These are phyloP conservation scores for Ascochyta rabiei DNA, from an alignment of 2,329 filamentous ascomycete genomes.

Conservation along the genomic window DNA sequence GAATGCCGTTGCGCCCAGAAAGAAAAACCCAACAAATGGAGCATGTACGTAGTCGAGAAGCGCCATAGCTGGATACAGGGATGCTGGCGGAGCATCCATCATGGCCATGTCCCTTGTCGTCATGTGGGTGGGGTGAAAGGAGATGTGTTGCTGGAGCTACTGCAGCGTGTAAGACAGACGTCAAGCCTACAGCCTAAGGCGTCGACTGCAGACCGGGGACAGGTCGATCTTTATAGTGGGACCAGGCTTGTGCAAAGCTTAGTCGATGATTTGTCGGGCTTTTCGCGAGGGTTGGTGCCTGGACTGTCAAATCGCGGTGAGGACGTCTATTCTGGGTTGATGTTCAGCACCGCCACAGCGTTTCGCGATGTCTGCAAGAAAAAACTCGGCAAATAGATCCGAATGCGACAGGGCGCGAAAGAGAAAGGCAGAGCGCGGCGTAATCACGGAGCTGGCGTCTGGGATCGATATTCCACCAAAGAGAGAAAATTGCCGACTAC, in stretches of 20 bases:
- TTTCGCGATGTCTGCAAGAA: constrained; percentile 1
- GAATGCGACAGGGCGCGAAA: neutral
- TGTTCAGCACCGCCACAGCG: constrained; percentile 8
- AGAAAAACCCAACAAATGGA: constrained; percentile 40
- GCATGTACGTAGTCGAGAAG: constrained; percentile 44
- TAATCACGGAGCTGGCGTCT: neutral
- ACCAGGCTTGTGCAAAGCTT: neutral
- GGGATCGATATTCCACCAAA: neutral
- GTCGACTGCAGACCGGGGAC: neutral
- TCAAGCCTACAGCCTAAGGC: neutral
- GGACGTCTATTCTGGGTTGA: neutral
- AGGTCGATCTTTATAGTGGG: constrained; percentile 2
- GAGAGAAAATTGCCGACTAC: neutral
- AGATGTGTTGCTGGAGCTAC: neutral
- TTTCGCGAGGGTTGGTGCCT: neutral
- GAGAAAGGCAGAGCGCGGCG: neutral
- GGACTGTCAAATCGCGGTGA: neutral
- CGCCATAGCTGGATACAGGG: constrained; percentile 31
- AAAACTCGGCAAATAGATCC: neutral
- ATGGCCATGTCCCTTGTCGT: constrained; percentile 18
- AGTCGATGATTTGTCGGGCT: neutral
- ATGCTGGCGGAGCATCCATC: constrained; percentile 12
- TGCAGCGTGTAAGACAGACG: neutral
- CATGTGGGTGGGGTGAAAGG: neutral
- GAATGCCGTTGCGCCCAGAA: constrained; percentile 34